Evolutionary conservation across 345 rosid species (phyloP), one percentile per base, ranked within the genome.

Genomic region (Mallotus nudiflorus): DNA sequence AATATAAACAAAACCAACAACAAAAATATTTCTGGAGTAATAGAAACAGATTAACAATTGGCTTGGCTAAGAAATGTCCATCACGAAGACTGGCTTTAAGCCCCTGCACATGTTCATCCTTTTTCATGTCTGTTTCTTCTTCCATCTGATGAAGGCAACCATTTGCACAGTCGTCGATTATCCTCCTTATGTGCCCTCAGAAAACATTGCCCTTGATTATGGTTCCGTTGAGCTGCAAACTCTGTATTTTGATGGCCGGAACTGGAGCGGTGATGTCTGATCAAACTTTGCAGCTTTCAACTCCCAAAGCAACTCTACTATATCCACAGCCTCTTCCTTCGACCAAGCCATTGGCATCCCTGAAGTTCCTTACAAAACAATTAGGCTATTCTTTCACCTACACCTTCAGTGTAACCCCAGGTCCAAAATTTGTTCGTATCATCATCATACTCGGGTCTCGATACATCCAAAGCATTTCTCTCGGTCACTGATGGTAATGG

Each of bases 381-480:
- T 74, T 4, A 68, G 74, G 53, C 33, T 75, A 19, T 72, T 45
- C 57, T 40, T 52, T 72, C 25, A 80, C 53, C 68, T 67, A 80
- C 69, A 67, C 33, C 12, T 72, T 80, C 54, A 39, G 62, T 9
- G 62, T 72, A 9, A 58, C 66, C 44, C 62, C 83, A 0, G 75
- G 75, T 25, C 68, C 65, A 1, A 76, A 75, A 45, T 69, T 80
- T 65, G 48, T 75, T 35, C 75, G 75, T 9, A 6, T n/a, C 20
- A n/a, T n/a, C n/a, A 57, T 46, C 71, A 19, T 60, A 67, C 12
- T 60, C 11, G 16, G 76, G 65, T 42, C 55, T 75, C 9, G 29
- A 76, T 63, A 31, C 61, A 16, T 68, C 68, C 0, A 39, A 71
- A 29, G 62, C 77, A 3, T 56, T 71, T 18, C 48, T 75, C 33